A percentile compares a stretch with the other conserved stretches of the same genome.
Conservation (phyloP, 352 stramenopile species). For the Phytopythium boreale region DNA sequence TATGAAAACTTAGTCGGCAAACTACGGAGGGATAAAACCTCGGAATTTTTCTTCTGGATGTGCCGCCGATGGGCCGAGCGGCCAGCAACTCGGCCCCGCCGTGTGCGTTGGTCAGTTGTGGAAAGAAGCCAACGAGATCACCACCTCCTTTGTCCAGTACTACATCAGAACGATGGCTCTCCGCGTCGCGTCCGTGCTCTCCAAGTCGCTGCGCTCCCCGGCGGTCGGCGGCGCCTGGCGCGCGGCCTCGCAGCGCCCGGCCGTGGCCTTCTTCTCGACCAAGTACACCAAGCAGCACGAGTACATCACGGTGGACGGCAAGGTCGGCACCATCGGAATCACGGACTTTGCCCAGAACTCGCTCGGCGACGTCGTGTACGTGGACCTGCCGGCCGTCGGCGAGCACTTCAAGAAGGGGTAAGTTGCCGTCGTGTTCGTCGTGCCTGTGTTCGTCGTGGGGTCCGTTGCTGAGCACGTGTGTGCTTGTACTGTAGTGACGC, state of each 20-base stretch:
- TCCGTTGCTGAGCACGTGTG: constrained; percentile 8
- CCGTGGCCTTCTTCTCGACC: constrained; percentile 66
- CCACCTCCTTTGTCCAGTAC: too few relatives aligned
- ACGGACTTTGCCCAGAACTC: constrained; percentile 97
- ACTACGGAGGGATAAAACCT: neutral
- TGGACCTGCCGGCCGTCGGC: constrained; percentile 94
- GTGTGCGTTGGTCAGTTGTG: neutral
- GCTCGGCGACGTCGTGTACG: constrained; percentile 97
- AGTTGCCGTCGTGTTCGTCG: constrained; percentile 21
- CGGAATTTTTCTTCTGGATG: neutral
- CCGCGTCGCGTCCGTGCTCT: constrained; percentile 47
- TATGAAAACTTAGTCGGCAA: neutral
- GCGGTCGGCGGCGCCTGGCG: constrained; percentile 25
- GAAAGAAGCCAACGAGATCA: neutral
- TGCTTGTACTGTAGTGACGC: constrained; percentile 58
- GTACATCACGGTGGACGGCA: constrained; percentile 81
- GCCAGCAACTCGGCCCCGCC: neutral
- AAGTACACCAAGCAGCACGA: constrained; percentile 87
- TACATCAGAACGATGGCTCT: constrained; percentile 61
- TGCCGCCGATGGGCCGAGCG: constrained; percentile 1
- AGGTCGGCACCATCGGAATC: constrained; percentile 93
- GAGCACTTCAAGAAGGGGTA: constrained; percentile 93
- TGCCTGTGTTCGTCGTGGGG: neutral
- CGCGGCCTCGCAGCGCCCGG: constrained; percentile 34
- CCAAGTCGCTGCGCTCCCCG: constrained; percentile 43